These are phyloP conservation scores for Coccomyxa sp. DNA, from an alignment of 139 green algal genomes.

Conservation along the genomic window DNA sequence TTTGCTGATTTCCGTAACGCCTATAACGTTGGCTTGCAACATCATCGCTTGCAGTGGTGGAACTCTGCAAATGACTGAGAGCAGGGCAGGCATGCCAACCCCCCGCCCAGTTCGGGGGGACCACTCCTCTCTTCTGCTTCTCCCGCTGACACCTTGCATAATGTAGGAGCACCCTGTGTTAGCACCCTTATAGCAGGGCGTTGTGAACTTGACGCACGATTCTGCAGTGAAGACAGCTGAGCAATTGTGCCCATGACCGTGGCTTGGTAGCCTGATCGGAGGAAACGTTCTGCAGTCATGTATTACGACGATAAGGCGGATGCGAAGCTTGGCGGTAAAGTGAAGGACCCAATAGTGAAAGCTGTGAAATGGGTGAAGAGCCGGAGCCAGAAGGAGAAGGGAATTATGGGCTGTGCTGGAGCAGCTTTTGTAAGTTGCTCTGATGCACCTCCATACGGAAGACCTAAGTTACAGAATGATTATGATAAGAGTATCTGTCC, in stretches of 20 bases:
- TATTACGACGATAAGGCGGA: constrained; percentile 2
- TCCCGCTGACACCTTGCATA: no score
- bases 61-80: no score
- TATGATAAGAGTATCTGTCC: neutral
- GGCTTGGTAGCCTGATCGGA: neutral
- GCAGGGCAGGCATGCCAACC: no score
- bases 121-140: neutral
- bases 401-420: constrained; percentile 33
- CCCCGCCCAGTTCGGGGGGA: neutral
- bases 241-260: neutral
- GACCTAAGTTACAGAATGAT: neutral
- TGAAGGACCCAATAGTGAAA: constrained; percentile 35
- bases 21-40: no score
- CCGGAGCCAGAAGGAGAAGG: constrained; percentile 56
- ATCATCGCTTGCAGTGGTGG: no score
- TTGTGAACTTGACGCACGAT: neutral
- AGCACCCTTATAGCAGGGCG: neutral
- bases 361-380: constrained; percentile 54
- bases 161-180: neutral
- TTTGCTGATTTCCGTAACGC: no score
- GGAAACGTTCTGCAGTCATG: neutral
- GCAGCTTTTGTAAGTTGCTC: constrained; percentile 53
- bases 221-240: neutral
- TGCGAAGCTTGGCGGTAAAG: constrained; percentile 28
- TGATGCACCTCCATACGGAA: neutral